Conservation (phyloP, 306 rosid genomes). For the Delonix regia region DNA sequence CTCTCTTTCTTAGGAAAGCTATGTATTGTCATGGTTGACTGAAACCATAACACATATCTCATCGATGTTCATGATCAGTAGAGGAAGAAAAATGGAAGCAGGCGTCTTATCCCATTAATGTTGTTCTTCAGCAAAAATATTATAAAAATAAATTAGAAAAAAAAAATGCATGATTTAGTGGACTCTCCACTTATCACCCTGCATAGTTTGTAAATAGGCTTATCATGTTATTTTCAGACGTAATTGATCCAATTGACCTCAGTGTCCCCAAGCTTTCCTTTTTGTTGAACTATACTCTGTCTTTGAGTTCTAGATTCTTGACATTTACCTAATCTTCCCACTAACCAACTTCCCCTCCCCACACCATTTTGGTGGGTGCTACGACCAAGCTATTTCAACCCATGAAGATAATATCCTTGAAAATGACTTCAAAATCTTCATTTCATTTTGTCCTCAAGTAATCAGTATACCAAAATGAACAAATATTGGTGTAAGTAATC, state of each 20-base stretch:
- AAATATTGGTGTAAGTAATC: too few species aligned
- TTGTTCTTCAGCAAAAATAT: neutral
- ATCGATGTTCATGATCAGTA: too few species aligned
- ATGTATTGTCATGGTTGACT: neutral
- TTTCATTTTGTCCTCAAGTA: too few species aligned
- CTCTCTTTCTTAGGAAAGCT: neutral
- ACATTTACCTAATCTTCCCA: slow-evolving; percentile 37
- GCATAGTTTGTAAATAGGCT: neutral
- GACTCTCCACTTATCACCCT: slow-evolving; percentile 30
- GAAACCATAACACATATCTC: too few species aligned
- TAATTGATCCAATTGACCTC: neutral
- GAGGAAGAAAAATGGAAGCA: neutral
- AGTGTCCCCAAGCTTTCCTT: neutral
- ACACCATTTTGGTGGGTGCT: neutral
- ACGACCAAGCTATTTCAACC: neutral
- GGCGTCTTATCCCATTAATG: neutral
- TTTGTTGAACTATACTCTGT: neutral
- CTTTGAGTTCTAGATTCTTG: neutral
- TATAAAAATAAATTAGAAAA: too few species aligned
- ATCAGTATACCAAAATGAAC: too few species aligned
- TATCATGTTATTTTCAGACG: slow-evolving; percentile 4
- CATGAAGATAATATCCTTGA: neutral
- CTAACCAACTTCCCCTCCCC: neutral
- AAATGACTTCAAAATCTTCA: too few species aligned
- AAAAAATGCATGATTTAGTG: slow-evolving; percentile 36